A percentile compares a stretch with the other conserved stretches of the same genome.
Conservation (phyloP, 2,329 filamentous ascomycete species). For the Pseudomassariella vexata region DNA sequence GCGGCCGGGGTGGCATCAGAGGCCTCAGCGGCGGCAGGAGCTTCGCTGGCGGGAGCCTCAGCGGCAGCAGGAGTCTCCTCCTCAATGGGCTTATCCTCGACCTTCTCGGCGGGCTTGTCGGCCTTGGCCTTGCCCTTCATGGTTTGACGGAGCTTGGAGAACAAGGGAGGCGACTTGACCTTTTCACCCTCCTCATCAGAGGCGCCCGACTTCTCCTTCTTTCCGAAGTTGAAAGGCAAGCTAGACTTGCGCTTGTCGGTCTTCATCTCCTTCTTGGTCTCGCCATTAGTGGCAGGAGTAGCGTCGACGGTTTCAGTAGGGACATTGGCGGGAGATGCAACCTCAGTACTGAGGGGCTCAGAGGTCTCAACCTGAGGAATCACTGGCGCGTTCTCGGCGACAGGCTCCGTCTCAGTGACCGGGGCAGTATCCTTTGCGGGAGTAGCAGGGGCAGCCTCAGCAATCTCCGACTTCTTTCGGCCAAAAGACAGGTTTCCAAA, state of each 20-base stretch:
- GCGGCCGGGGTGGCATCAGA: constrained; percentile 10
- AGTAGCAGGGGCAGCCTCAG: constrained; percentile 35
- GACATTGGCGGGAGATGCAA: constrained; percentile 39
- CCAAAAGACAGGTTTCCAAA: constrained; percentile 49
- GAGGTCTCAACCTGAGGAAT: constrained; percentile 54
- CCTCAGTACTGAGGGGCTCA: constrained; percentile 51
- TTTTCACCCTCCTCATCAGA: constrained; percentile 60
- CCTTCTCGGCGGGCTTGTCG: constrained; percentile 18
- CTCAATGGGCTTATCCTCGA: constrained; percentile 15
- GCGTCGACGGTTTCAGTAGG: constrained; percentile 42
- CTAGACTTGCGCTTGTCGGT: constrained; percentile 77
- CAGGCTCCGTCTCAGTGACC: constrained; percentile 20
- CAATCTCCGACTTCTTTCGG: constrained; percentile 53
- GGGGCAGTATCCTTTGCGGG: constrained; percentile 37
- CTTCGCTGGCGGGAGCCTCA: constrained; percentile 13
- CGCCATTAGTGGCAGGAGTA: constrained; percentile 40
- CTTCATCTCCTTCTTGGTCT: constrained; percentile 61
- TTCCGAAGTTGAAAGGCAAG: constrained; percentile 67
- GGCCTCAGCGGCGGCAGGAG: constrained; percentile 17
- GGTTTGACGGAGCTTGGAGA: constrained; percentile 49
- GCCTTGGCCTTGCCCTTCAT: constrained; percentile 27
- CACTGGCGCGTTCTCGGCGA: constrained; percentile 50
- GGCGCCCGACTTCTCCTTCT: constrained; percentile 60
- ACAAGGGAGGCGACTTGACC: constrained; percentile 45
- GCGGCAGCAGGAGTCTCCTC: constrained; percentile 12